These are phyloP conservation scores for Alternaria infectoria DNA, from an alignment of 2,329 filamentous ascomycete species.

Conservation along the genomic window DNA sequence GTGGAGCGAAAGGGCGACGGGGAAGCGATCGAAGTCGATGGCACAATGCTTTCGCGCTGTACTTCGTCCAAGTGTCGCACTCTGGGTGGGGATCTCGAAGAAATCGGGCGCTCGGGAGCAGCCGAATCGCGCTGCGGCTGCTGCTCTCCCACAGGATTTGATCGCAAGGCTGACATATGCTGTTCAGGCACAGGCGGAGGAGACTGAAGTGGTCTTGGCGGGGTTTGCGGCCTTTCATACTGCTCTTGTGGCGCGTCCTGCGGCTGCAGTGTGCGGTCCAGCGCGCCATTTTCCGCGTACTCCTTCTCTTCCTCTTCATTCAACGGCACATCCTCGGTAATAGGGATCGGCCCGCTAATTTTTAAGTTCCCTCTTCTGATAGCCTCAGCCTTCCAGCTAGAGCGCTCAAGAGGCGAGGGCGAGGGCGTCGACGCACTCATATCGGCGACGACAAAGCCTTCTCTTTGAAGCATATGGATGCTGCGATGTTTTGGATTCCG, in stretches of 20 bases:
- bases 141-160: conserved; percentile 17
- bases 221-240: conserved; percentile 18
- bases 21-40: conserved; percentile 28
- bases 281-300: conserved; percentile 33
- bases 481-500: conserved; percentile 16
- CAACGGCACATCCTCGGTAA: conserved; percentile 43
- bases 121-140: conserved; percentile 12
- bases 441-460: conserved; percentile 37
- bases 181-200: conserved; percentile 19
- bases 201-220: conserved; percentile 19
- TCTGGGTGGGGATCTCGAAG: conserved; percentile 24
- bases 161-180: conserved; percentile 12
- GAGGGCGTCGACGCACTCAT: conserved; percentile 36
- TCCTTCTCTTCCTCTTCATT: conserved; percentile 45
- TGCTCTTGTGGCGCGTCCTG: conserved; percentile 21
- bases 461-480: conserved; percentile 42
- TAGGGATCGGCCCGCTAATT: conserved; percentile 49
- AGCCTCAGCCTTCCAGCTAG: conserved; percentile 49
- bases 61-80: conserved; percentile 32
- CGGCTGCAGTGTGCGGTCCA: conserved; percentile 16
- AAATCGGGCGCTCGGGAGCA: conserved; percentile 5
- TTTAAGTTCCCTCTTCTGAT: conserved; percentile 48
- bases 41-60: conserved; percentile 33
- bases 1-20: conserved; percentile 40
- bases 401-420: conserved; percentile 36